These are phyloP conservation scores for Loxodes magnus DNA, from an alignment of 73 alveolate species.

Conservation along the genomic window DNA sequence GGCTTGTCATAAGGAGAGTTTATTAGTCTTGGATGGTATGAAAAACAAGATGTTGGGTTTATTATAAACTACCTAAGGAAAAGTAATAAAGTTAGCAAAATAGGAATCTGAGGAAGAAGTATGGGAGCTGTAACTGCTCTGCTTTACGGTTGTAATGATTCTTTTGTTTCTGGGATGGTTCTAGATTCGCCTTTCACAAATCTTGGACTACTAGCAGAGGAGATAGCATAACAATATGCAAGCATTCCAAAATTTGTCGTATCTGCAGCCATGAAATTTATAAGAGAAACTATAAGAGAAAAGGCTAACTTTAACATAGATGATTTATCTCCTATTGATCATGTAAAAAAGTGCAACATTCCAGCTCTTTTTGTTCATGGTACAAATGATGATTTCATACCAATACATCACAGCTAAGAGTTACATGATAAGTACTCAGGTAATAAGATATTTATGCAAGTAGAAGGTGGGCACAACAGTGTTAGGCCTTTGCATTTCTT, in stretches of 20 bases:
- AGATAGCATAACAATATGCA: constrained; percentile 22
- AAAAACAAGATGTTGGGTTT: constrained; percentile 35
- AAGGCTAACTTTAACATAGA: constrained; percentile 42
- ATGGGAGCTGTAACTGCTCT: constrained; percentile 74
- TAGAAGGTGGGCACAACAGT: constrained; percentile 15
- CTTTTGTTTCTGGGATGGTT: constrained; percentile 22
- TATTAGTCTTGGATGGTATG: constrained; percentile 23
- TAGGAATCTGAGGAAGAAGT: constrained; percentile 64
- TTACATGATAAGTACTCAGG: constrained; percentile 8
- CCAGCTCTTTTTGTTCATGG: constrained; percentile 63
- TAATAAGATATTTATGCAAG: constrained; percentile 2
- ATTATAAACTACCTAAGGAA: constrained; percentile 36
- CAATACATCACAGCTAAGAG: constrained; percentile 35
- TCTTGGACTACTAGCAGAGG: constrained; percentile 23
- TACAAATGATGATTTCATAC: constrained; percentile 43
- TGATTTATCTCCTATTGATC: constrained; percentile 27
- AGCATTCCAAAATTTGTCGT: constrained; percentile 16
- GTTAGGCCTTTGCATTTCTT: constrained; percentile 1
- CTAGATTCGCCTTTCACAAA: constrained; percentile 47
- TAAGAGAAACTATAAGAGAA: constrained; percentile 16
- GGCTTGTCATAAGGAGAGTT: constrained; percentile 18
- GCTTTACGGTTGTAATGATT: constrained; percentile 40
- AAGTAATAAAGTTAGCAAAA: constrained; percentile 30
- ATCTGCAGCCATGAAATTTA: constrained; percentile 22
- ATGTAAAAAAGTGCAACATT: constrained; percentile 34